Evolutionary conservation across 208 protist species (phyloP).

Genomic region (Trypanosomatidae sp.): DNA sequence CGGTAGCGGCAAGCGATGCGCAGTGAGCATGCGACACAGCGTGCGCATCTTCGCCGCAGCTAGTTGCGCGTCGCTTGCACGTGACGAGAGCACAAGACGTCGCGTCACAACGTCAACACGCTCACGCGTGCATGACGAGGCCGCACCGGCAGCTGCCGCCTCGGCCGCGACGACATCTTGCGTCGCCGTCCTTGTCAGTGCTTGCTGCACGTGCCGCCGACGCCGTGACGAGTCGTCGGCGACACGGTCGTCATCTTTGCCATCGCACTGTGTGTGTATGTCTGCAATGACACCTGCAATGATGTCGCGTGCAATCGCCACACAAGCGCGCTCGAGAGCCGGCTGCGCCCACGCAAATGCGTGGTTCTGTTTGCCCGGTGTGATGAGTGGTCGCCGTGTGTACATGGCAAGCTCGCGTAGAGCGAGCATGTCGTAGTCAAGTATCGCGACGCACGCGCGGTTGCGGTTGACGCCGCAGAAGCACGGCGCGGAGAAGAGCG

Average conservation of each 20-base stretch:
- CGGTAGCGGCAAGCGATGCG: not conserved
- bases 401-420: slow-evolving; percentile 42
- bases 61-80: not conserved
- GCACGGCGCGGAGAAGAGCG: slow-evolving; percentile 63
- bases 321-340: slow-evolving; percentile 39
- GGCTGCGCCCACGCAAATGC: slow-evolving; percentile 59
- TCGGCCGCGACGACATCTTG: too few relatives aligned
- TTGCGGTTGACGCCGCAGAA: slow-evolving; percentile 79
- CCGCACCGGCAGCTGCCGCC: slow-evolving; percentile 16
- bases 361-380: slow-evolving; percentile 48
- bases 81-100: too few relatives aligned
- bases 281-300: too few relatives aligned
- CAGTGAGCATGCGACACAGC: not conserved
- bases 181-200: too few relatives aligned
- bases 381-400: slow-evolving; percentile 29
- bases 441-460: slow-evolving; percentile 34
- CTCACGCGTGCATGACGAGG: slow-evolving; percentile 58
- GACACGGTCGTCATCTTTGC: too few relatives aligned
- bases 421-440: slow-evolving; percentile 16
- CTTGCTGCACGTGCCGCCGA: too few relatives aligned
- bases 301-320: slow-evolving; percentile 21
- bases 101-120: slow-evolving; percentile 32
- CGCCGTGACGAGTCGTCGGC: too few relatives aligned
- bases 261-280: too few relatives aligned
- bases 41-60: not conserved